Conservation (phyloP, 306 rosid species). For the Aeschynomene evenia region DNA sequence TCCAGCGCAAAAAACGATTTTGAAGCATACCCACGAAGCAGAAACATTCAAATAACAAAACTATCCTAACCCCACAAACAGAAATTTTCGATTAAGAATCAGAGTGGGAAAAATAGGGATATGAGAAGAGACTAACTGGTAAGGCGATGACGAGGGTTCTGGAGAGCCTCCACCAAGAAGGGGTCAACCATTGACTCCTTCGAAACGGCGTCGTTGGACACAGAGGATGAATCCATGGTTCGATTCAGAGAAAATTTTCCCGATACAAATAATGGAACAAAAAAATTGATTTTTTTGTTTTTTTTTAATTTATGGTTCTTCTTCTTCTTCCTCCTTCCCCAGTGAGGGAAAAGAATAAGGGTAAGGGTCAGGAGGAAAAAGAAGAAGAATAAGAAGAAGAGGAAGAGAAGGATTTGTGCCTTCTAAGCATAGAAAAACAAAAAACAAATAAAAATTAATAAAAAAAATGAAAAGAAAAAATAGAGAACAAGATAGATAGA, state of each 20-base stretch:
- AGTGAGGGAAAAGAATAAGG: conserved; percentile 34
- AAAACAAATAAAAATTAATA: too few species aligned
- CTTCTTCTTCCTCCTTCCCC: conserved; percentile 27
- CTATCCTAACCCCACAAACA: not conserved
- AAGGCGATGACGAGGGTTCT: conserved; percentile 89
- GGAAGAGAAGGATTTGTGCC: conserved; percentile 40
- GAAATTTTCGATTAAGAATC: not conserved
- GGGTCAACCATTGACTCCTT: conserved; percentile 85
- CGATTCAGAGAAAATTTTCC: not conserved
- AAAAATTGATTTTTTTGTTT: not conserved
- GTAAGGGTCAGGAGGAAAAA: conserved; percentile 25
- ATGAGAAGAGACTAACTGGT: conserved; percentile 48
- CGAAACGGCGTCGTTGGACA: conserved; percentile 41
- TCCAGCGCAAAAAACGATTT: conserved; percentile 14
- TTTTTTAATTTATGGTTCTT: not conserved
- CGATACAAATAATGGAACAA: too few species aligned
- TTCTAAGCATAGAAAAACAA: conserved; percentile 32
- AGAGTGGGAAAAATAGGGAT: not conserved
- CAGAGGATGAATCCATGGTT: conserved; percentile 54
- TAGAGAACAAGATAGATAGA: not conserved
- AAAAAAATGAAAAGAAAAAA: not conserved
- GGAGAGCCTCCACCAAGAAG: conserved; percentile 89
- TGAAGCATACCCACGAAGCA: conserved; percentile 20
- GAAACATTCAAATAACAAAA: not conserved
- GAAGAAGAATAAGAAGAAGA: conserved; percentile 34